A percentile compares a stretch with the other conserved stretches of the same genome.
Evolutionary conservation across 2,329 filamentous ascomycete species (phyloP).

Genomic region (Whalleya microplaca): DNA sequence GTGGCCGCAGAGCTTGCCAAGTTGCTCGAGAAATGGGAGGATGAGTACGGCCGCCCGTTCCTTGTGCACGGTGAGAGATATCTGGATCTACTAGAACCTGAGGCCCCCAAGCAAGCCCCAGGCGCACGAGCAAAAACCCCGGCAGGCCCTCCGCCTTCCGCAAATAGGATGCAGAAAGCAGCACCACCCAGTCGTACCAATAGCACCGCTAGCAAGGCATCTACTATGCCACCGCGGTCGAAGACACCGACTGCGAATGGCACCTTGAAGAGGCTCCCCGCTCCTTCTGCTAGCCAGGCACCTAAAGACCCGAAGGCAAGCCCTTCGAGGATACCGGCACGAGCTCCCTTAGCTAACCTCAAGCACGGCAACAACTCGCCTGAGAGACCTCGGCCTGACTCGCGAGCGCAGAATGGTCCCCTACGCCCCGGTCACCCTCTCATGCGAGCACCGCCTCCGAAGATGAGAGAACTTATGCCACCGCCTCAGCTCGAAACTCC

Average conservation of each 20-base stretch:
- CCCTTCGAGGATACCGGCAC: slow-evolving; percentile 71
- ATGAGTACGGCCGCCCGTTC: slow-evolving; percentile 92
- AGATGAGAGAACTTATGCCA: slow-evolving; percentile 79
- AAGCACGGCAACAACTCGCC: slow-evolving; percentile 79
- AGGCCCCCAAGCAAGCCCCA: slow-evolving; percentile 60
- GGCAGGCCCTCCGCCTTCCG: slow-evolving; percentile 59
- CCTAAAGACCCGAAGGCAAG: slow-evolving; percentile 49
- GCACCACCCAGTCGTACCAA: slow-evolving; percentile 42
- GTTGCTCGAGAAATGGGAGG: slow-evolving; percentile 84
- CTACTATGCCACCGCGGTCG: slow-evolving; percentile 44
- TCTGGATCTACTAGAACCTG: slow-evolving; percentile 77
- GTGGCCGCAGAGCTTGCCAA: slow-evolving; percentile 82
- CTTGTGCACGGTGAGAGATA: slow-evolving; percentile 91
- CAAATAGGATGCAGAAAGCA: slow-evolving; percentile 42
- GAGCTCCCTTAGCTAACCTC: slow-evolving; percentile 70
- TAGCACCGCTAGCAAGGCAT: slow-evolving; percentile 41
- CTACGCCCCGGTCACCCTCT: slow-evolving; percentile 59
- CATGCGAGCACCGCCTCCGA: slow-evolving; percentile 76
- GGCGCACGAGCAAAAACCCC: slow-evolving; percentile 78
- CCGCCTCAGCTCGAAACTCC: slow-evolving; percentile 57
- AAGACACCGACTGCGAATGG: slow-evolving; percentile 59
- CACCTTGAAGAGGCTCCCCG: slow-evolving; percentile 38
- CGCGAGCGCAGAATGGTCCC: slow-evolving; percentile 48
- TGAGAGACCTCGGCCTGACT: slow-evolving; percentile 63
- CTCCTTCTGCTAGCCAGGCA: slow-evolving; percentile 30